phyloP scores from a whole-genome alignment of 2,329 filamentous ascomycete species.

The Sphaerulina vaccinii region DNA sequence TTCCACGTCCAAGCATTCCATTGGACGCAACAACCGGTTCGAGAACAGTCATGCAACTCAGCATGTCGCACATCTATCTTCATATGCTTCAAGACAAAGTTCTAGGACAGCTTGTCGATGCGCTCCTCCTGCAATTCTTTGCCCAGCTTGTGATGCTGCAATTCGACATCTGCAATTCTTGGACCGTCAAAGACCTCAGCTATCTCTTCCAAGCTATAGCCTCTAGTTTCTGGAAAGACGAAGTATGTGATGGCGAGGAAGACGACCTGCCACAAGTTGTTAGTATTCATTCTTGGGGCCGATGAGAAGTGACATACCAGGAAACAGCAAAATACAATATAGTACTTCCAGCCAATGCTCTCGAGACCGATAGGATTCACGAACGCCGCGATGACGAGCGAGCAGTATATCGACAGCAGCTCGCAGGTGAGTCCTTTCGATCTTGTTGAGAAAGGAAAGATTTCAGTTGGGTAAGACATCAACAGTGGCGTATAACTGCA shows the following conservation, averaged over 20 bases:
- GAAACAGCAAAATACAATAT: slow-evolving; percentile 48
- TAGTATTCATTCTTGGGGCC: too few relatives aligned
- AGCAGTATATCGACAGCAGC: slow-evolving; percentile 22
- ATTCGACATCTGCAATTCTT: too few relatives aligned
- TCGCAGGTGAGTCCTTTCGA: slow-evolving; percentile 30
- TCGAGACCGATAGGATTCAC: slow-evolving; percentile 46
- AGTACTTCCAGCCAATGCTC: slow-evolving; percentile 45
- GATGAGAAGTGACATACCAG: too few relatives aligned
- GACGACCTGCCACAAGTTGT: too few relatives aligned
- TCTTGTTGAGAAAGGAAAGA: slow-evolving; percentile 36
- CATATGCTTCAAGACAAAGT: too few relatives aligned
- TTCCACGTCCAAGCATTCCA: neutral
- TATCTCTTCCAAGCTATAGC: slow-evolving; percentile 44
- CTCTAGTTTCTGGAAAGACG: slow-evolving; percentile 20
- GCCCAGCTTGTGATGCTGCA: too few relatives aligned
- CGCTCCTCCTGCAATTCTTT: too few relatives aligned
- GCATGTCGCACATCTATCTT: too few relatives aligned
- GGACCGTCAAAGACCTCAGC: slow-evolving; percentile 43
- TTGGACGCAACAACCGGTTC: too few relatives aligned
- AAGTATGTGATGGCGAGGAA: slow-evolving; percentile 29
- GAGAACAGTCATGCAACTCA: too few relatives aligned
- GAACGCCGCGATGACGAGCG: slow-evolving; percentile 38
- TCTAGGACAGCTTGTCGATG: too few relatives aligned
- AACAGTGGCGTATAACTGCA: slow-evolving; percentile 31
- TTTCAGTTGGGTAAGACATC: slow-evolving; percentile 38